These are phyloP conservation scores for Eustoma russellianum DNA, from an alignment of 257 asterid species.

Conservation along the genomic window DNA sequence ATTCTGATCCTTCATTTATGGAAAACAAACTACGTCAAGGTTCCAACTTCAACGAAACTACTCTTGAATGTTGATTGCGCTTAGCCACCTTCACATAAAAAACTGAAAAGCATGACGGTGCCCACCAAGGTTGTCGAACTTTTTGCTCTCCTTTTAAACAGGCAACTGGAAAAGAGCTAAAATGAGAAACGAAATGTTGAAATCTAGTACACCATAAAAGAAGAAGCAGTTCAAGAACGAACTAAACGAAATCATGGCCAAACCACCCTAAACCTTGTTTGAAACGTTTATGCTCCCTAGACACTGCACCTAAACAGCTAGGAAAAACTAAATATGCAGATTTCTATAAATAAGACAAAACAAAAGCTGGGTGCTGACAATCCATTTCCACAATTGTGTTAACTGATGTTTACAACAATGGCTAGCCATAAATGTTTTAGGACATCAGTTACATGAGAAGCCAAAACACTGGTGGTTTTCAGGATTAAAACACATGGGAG, in stretches of 20 bases:
- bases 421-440: no score
- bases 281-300: no score
- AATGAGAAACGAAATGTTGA: background rate
- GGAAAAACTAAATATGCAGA: no score
- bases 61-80: constrained; percentile 86
- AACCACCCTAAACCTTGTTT: no score
- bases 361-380: no score
- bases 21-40: constrained; percentile 30
- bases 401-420: no score
- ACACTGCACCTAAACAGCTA: no score
- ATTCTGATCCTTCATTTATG: constrained; percentile 32
- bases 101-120: constrained; percentile 66
- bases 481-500: no score
- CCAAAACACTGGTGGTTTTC: no score
- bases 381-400: no score
- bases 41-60: constrained; percentile 92
- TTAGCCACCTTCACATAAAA: constrained; percentile 64
- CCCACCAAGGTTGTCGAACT: constrained; percentile 96
- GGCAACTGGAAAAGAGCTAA: constrained; percentile 46
- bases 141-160: constrained; percentile 99
- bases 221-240: background rate
- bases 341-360: no score
- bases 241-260: background rate
- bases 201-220: background rate
- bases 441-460: no score